Base-by-base conservation (phyloP, 768 basidiomycete genomes). In the Suillus discolor region DNA sequence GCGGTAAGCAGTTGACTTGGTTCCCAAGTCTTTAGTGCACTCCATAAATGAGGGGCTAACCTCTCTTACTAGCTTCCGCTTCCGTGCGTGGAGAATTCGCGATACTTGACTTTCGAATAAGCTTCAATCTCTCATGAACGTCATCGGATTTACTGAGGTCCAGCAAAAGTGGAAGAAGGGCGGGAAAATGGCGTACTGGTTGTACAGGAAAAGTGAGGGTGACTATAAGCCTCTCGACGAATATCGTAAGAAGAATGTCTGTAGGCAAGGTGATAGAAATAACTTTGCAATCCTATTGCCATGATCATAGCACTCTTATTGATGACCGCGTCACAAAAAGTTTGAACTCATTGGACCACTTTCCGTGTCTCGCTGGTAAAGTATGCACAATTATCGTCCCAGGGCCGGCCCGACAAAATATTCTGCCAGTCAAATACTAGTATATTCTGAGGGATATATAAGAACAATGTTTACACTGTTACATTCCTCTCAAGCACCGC, bases 131-230 rank as follows among this genome's bases (percentile, higher is more conserved):
- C 77, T 94, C 51, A 89, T 94, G 89, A 64, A 72, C 0, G 71
- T 77, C 7, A 73, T 94, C 7, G 93, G 93, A 0, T 96, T 95
- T 72, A 71, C 68, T 0, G 79, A 87, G 71, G 72, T 90, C 25
- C 82, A 84, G 63, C 82, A 81, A 54, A 82, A 84, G 67, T 92
- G 89, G 88, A 87, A 83, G 71, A 72, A 77, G 28, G 86, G 86
- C 16, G 90, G 94, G 6, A 97, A 93, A 77, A 95, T 97, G 85
- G 89, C 82, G 4, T 97, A 97, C 74, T 93, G 90, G 88, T 79
- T 97, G 11, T 95, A 86, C 73, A 83, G 77, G n/a, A 92, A 87
- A 75, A 59, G 25, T 1, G 44, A 31, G 23, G 4, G 38, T 45
- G 60, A 44, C 6, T 61, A 63, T 53, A 44, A 44, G 36, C 13